Evolutionary conservation across 129 eudicot species (phyloP), one percentile per base, ranked within the genome.

Genomic region (Flaveria linearis): DNA sequence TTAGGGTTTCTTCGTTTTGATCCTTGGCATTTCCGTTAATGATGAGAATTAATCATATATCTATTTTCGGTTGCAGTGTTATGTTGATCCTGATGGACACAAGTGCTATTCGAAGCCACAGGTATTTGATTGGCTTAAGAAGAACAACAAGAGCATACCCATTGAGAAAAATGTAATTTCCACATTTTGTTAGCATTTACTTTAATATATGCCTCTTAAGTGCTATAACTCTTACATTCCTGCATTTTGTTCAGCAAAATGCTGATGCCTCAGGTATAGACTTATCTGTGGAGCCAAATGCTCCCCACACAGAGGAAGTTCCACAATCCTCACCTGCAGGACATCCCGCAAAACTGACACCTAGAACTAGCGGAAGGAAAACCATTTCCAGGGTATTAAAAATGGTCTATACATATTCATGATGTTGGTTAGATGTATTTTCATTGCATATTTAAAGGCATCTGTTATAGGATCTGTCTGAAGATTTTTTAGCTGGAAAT

Each of bases 41-140:
- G 36, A 30, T 30, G 5, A 30, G 0, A 15, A 5, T 63, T 63
- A 63, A 30, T 13, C 69, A 6, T 16, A 30, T 28, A 30, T 7
- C n/a, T 63, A 6, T 68, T 42, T 22, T 42, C 45, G 53, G 33
- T 77, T 46, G 78, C 84, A 88, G 93, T 81, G 87, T 68, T 88
- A 50, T 68, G 28, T 81, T 72, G 86, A 81, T 76, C 75, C 88
- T 33, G 62, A 56, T 17, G 89, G 87, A 72, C 73, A 62, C 67
- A 84, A 77, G 78, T 85, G 83, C 81, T 88, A 83, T 77, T 83
- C 90, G 15, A 88, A 83, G 79, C 93, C 90, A 2, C 78, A 85
- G 68, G 90, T 88, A 63, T 70, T 28, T 16, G 83, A 81, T 22
- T 74, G 83, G 79, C 85, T 88, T 52, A 66, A 73, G 56, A 83